Percentiles rank a stretch among this genome's conserved stretches.
Conservation (phyloP, 768 basidiomycete genomes). For the Rhizopogon rudus region DNA sequence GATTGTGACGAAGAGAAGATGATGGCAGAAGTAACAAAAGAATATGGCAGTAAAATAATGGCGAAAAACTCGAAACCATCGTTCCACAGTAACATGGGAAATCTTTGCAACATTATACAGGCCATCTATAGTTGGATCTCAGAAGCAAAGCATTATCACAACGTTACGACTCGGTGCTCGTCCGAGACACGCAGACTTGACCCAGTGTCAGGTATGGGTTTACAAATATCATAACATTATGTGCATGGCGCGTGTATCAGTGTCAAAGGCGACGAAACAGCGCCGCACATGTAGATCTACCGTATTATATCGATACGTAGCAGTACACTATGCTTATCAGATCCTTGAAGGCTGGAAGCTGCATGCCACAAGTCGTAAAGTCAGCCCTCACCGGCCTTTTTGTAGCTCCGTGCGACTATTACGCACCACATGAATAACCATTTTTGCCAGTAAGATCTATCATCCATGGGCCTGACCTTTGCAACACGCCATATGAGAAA, state of each 20-base stretch:
- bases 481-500: background rate
- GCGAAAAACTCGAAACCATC: background rate
- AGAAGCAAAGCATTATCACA: background rate
- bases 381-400: too few species aligned
- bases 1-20: background rate
- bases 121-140: background rate
- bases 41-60: background rate
- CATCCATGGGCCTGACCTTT: background rate
- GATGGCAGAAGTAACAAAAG: slow-evolving; percentile 1
- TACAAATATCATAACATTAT: too few species aligned
- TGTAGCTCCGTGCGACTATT: too few species aligned
- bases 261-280: too few species aligned
- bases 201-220: background rate
- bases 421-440: background rate
- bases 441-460: background rate
- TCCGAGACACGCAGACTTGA: background rate
- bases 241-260: too few species aligned
- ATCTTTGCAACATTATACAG: background rate
- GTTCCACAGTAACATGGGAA: background rate
- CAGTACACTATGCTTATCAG: too few species aligned
- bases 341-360: background rate
- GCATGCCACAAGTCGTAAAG: background rate
- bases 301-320: too few species aligned
- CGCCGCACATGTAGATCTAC: too few species aligned
- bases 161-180: background rate